phyloP scores from a whole-genome alignment of 495 filamentous ascomycete species.

The Aspergillus saccharolyticus region DNA sequence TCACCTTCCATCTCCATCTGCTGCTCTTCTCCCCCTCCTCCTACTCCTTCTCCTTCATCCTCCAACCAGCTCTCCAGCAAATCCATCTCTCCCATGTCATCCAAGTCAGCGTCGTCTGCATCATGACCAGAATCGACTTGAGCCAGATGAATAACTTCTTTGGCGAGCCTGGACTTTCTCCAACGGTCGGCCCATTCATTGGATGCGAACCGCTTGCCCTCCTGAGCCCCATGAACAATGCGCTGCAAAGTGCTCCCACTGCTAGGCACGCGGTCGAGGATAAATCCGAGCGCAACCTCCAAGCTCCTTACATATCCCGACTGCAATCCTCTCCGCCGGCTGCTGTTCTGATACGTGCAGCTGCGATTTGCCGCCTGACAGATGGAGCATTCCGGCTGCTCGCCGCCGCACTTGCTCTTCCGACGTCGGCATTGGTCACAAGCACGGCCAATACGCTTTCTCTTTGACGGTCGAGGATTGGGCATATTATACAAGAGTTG shows the following conservation, averaged over 20 bases:
- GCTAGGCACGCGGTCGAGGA: slow-evolving; percentile 28
- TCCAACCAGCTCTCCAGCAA: too few species aligned
- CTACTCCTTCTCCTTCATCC: not conserved
- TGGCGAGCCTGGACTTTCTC: slow-evolving; percentile 22
- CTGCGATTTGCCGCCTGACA: slow-evolving; percentile 46
- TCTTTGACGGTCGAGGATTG: slow-evolving; percentile 15
- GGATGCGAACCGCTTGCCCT: slow-evolving; percentile 33
- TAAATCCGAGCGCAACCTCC: slow-evolving; percentile 45
- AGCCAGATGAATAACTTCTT: slow-evolving; percentile 17
- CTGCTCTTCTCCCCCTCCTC: not conserved
- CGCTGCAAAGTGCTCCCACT: slow-evolving; percentile 25
- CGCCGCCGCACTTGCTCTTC: slow-evolving; percentile 57
- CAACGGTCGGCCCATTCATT: slow-evolving; percentile 19
- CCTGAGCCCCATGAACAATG: slow-evolving; percentile 36
- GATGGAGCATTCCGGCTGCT: slow-evolving; percentile 51
- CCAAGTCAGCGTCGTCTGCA: too few species aligned
- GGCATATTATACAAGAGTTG: not conserved
- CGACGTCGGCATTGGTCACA: slow-evolving; percentile 58
- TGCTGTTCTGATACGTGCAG: slow-evolving; percentile 55
- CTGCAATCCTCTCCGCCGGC: slow-evolving; percentile 54
- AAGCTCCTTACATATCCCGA: slow-evolving; percentile 60
- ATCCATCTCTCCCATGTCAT: too few species aligned
- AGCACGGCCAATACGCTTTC: slow-evolving; percentile 53
- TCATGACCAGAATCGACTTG: not conserved
- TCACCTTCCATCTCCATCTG: slow-evolving; percentile 3